Evolutionary conservation across 139 green algal species (phyloP).

Genomic region (Volvox reticuliferus): DNA sequence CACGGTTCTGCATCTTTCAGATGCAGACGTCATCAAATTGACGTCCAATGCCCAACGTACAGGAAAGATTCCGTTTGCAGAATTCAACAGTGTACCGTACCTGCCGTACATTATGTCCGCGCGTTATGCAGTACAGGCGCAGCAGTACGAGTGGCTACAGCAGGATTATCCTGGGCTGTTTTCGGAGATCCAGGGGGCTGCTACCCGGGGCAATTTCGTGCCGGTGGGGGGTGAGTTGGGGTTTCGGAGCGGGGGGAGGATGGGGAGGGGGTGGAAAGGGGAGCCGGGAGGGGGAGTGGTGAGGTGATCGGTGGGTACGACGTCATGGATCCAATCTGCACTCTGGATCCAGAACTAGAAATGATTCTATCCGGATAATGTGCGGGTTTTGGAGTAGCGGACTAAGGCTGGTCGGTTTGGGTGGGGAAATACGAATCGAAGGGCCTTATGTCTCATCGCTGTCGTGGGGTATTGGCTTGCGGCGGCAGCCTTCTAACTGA

Average conservation of each 20-base stretch:
- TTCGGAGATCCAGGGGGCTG: constrained; percentile 23
- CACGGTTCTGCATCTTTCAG: background rate
- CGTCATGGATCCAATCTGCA: no score
- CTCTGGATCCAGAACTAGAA: no score
- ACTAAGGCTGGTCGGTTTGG: background rate
- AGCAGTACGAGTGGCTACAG: constrained; percentile 60
- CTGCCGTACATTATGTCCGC: background rate
- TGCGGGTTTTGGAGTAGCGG: no score
- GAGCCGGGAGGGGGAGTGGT: background rate
- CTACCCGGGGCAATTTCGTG: constrained; percentile 36
- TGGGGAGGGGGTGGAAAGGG: background rate
- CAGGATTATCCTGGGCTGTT: constrained; percentile 53
- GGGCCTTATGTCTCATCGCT: background rate
- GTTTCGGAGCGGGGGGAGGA: background rate
- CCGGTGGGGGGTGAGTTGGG: constrained; percentile 46
- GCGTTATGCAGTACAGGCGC: constrained; percentile 33
- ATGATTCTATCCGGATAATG: no score
- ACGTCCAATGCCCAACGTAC: no score
- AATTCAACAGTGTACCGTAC: no score
- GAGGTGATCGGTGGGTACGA: background rate
- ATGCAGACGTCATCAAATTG: no score
- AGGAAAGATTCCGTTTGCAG: no score
- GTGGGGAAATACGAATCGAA: background rate
- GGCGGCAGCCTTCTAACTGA: no score
- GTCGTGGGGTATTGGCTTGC: no score